phyloP scores from a whole-genome alignment of 306 rosid genomes.

The Ormosia semicastrata region DNA sequence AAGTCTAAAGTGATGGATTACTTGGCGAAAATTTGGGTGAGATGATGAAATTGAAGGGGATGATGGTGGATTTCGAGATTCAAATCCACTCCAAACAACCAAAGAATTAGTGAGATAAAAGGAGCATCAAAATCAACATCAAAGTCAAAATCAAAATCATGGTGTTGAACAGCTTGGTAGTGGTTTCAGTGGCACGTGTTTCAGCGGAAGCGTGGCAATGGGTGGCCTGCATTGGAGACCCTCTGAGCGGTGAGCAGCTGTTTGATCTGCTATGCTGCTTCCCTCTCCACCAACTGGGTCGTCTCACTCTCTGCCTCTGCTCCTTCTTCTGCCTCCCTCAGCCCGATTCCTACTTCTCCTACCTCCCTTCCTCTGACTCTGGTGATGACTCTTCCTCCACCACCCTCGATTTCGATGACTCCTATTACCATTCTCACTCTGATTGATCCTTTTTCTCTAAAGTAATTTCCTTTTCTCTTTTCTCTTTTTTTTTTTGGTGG shows the following conservation, averaged over 20 bases:
- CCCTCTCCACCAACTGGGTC: conserved; percentile 76
- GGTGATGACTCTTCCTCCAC: conserved; percentile 39
- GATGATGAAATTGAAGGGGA: neutral
- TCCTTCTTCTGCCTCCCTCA: conserved; percentile 70
- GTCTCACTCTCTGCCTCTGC: conserved; percentile 68
- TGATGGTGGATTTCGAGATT: neutral
- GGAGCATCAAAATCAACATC: neutral
- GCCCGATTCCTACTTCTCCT: conserved; percentile 41
- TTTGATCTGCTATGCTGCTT: conserved; percentile 61
- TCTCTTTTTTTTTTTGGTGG: neutral
- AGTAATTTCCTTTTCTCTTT: conserved; percentile 14
- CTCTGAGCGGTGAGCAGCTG: conserved; percentile 50
- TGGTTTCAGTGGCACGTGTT: conserved; percentile 62
- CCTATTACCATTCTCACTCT: conserved; percentile 56
- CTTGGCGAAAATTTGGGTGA: neutral
- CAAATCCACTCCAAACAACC: neutral
- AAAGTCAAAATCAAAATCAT: conserved; percentile 7
- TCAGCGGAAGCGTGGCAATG: conserved; percentile 74
- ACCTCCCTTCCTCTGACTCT: conserved; percentile 39
- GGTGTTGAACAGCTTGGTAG: conserved; percentile 67
- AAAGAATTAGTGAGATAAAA: neutral
- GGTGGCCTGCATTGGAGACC: conserved; percentile 55
- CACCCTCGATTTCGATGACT: conserved; percentile 36
- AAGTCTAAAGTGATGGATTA: neutral
- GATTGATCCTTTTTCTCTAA: conserved; percentile 47